Evolutionary conservation across 164 flowering plant species (phyloP), one percentile per base, ranked within the genome.

Genomic region (Liriodendron chinense): DNA sequence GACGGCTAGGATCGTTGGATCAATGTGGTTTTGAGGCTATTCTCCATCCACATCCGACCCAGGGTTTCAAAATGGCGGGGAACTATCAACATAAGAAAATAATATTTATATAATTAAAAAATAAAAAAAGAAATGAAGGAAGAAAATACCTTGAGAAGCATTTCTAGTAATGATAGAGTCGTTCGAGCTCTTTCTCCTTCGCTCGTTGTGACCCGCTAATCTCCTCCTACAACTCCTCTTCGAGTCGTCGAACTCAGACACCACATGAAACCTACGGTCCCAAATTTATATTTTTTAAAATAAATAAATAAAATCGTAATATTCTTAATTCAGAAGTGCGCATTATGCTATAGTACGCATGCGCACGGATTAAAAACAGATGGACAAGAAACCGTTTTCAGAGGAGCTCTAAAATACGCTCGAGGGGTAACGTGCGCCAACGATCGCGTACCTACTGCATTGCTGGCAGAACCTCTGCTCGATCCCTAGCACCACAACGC

Each of bases 161-260:
- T 83, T 89, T 50, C 78, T 83, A 26, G 81, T 3, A 12, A 21
- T 24, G 14, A 68, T 49, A 67, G 86, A 78, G 21, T 91, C 90
- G 53, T 82, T 89, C 71, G 90, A 80, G 81, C 80, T 86, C 90
- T 89, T 91, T 81, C 96, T 84, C 82, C 96, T 87, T 71, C 93
- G 77, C 76, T 87, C 89, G 68, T 91, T 91, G 72, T 91, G 96
- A 23, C 91, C 96, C 1, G 91, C 93, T 72, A 91, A 76, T 79
- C 96, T 90, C 83, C 89, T 85, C 70, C 92, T 81, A 74, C 96
- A 91, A 83, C 96, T 91, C 80, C 96, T 86, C 83, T 91, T 91
- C 14, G 90, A 61, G 34, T 89, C 91, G 65, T 91, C 96, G 72
- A 91, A 91, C 79, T 91, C 96, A 12, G 85, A 80, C 70, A 91